phyloP scores from a whole-genome alignment of 2,329 filamentous ascomycete species.

The Graphilbum fragrans region DNA sequence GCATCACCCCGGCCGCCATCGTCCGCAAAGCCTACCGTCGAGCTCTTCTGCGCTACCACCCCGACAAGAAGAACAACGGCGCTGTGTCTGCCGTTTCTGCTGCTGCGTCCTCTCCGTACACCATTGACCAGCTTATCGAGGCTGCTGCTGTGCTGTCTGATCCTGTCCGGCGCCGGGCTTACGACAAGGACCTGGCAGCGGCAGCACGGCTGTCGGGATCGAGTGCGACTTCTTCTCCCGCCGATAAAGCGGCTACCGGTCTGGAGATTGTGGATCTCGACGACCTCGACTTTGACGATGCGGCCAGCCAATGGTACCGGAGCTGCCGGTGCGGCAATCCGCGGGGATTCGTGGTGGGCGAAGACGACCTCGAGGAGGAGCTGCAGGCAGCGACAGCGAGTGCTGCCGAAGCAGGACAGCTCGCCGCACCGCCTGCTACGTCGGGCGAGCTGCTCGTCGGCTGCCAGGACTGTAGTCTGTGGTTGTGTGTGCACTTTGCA shows the following conservation, averaged over 20 bases:
- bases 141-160: conserved; percentile 46
- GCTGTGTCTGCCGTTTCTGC: background rate
- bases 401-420: background rate
- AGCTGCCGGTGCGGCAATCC: conserved; percentile 53
- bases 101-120: conserved; percentile 20
- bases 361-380: conserved; percentile 46
- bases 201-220: background rate
- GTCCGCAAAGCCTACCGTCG: conserved; percentile 53
- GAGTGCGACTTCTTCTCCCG: conserved; percentile 12
- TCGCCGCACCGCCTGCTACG: conserved; percentile 24
- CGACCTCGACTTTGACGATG: conserved; percentile 40
- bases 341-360: conserved; percentile 44
- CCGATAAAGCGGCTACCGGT: conserved; percentile 28
- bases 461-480: conserved; percentile 54
- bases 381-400: conserved; percentile 2
- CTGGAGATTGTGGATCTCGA: conserved; percentile 55
- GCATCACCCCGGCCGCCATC: conserved; percentile 23
- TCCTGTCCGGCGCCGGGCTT: conserved; percentile 33
- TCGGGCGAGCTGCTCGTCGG: conserved; percentile 50
- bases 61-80: conserved; percentile 43
- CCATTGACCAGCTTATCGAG: conserved; percentile 51
- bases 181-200: conserved; percentile 37
- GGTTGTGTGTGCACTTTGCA: conserved; percentile 52
- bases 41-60: conserved; percentile 53
- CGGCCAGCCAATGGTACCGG: conserved; percentile 36